Percentiles rank a stretch among this genome's conserved stretches.
phyloP scores from a whole-genome alignment of 2,329 filamentous ascomycete genomes.

The Parasarocladium wereldwijsianum region DNA sequence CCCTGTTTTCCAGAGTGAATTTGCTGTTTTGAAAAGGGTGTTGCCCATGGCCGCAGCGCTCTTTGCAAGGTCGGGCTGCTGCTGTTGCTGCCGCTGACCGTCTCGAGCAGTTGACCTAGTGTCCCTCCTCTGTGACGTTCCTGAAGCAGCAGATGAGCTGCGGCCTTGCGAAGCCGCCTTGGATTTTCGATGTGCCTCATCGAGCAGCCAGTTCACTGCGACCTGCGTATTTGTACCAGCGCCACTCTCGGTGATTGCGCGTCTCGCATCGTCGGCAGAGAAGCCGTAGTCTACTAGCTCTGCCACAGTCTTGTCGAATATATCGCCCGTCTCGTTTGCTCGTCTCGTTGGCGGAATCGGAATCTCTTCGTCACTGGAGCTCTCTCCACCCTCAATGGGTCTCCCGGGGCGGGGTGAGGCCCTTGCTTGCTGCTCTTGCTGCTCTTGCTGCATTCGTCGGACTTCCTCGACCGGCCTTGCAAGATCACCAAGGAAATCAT shows the following conservation, averaged over 20 bases:
- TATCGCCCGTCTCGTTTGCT: conserved; percentile 13
- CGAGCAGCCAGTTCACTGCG: conserved; percentile 78
- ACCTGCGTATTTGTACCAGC: conserved; percentile 69
- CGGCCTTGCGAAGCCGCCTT: conserved; percentile 52
- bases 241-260: conserved; percentile 67
- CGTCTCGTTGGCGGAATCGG: conserved; percentile 8
- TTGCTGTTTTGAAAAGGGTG: conserved; percentile 83
- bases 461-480: conserved; percentile 51
- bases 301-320: conserved; percentile 64
- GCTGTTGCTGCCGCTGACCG: conserved; percentile 30
- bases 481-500: conserved; percentile 52
- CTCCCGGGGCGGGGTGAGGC: conserved; percentile 43
- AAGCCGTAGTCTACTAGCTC: conserved; percentile 95
- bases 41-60: conserved; percentile 70
- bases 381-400: conserved; percentile 33
- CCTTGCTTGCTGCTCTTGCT: conserved; percentile 25
- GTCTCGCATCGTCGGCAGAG: conserved; percentile 64
- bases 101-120: conserved; percentile 36
- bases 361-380: conserved; percentile 30
- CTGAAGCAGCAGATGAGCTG: conserved; percentile 26
- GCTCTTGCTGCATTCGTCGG: conserved; percentile 27
- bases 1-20: conserved; percentile 86
- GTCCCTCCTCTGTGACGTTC: conserved; percentile 22
- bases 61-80: conserved; percentile 55
- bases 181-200: conserved; percentile 76